Conservation (phyloP, 495 filamentous ascomycete genomes). For the Viridothelium virens region DNA sequence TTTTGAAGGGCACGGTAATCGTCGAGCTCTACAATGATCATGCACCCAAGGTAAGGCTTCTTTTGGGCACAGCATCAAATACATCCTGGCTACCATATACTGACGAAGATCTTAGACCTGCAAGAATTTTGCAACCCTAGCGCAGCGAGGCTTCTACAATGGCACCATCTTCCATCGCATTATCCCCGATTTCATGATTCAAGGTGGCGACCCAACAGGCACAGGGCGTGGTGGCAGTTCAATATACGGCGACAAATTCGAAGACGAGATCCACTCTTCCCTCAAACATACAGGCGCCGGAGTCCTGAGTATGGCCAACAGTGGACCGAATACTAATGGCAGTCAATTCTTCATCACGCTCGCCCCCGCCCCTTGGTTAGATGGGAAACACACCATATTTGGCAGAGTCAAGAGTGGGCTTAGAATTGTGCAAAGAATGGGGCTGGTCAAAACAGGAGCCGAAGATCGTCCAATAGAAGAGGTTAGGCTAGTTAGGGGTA, state of each 20-base stretch:
- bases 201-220: conserved; percentile 92
- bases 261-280: conserved; percentile 70
- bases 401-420: conserved; percentile 84
- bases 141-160: conserved; percentile 78
- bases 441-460: conserved; percentile 72
- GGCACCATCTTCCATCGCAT: conserved; percentile 82
- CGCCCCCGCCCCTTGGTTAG: conserved; percentile 92
- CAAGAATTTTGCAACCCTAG: conserved; percentile 78
- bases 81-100: background rate
- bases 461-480: conserved; percentile 78
- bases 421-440: conserved; percentile 78
- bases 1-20: conserved; percentile 63
- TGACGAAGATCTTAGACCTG: conserved; percentile 50
- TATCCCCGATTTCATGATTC: conserved; percentile 94
- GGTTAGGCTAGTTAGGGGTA: conserved; percentile 70
- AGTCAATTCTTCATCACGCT: conserved; percentile 84
- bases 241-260: conserved; percentile 93
- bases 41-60: conserved; percentile 53
- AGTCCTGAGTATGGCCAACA: conserved; percentile 92
- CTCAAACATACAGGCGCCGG: conserved; percentile 94
- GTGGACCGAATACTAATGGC: conserved; percentile 88
- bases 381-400: conserved; percentile 97
- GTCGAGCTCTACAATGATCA: conserved; percentile 84
- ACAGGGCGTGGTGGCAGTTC: conserved; percentile 84
- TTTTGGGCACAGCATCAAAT: background rate